These are phyloP conservation scores for Verticillium isaacii DNA, from an alignment of 2,329 filamentous ascomycete genomes.

Conservation along the genomic window DNA sequence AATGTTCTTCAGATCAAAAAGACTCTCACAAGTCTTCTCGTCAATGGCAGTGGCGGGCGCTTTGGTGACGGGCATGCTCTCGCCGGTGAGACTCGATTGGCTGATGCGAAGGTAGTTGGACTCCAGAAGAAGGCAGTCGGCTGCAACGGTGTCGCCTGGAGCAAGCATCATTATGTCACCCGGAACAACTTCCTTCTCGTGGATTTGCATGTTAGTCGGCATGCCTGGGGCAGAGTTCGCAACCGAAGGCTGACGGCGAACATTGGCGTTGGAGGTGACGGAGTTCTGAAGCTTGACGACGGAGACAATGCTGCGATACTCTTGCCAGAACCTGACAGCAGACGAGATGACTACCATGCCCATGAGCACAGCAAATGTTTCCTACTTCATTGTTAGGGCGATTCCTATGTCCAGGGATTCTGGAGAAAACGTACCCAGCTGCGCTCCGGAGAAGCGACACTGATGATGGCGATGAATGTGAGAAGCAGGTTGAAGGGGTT, in stretches of 20 bases:
- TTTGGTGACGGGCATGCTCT: slow-evolving; percentile 20
- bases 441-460: slow-evolving; percentile 13
- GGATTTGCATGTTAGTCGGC: neutral
- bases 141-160: slow-evolving; percentile 19
- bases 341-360: slow-evolving; percentile 20
- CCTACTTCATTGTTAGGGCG: neutral
- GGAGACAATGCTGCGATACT: slow-evolving; percentile 19
- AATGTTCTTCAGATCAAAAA: slow-evolving; percentile 20
- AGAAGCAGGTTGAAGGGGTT: slow-evolving; percentile 21
- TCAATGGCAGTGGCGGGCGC: slow-evolving; percentile 4
- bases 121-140: slow-evolving; percentile 21
- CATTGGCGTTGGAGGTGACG: slow-evolving; percentile 15
- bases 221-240: neutral
- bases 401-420: neutral
- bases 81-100: slow-evolving; percentile 24
- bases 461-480: slow-evolving; percentile 18
- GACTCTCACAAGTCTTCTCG: slow-evolving; percentile 11
- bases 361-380: slow-evolving; percentile 16
- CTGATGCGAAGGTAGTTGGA: slow-evolving; percentile 20
- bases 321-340: slow-evolving; percentile 22
- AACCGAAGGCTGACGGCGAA: slow-evolving; percentile 10
- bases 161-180: slow-evolving; percentile 17
- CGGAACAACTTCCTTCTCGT: slow-evolving; percentile 13
- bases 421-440: slow-evolving; percentile 8
- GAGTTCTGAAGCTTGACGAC: slow-evolving; percentile 19